Evolutionary conservation across 345 rosid genomes (phyloP).

Genomic region (Gossypium thurberi): DNA sequence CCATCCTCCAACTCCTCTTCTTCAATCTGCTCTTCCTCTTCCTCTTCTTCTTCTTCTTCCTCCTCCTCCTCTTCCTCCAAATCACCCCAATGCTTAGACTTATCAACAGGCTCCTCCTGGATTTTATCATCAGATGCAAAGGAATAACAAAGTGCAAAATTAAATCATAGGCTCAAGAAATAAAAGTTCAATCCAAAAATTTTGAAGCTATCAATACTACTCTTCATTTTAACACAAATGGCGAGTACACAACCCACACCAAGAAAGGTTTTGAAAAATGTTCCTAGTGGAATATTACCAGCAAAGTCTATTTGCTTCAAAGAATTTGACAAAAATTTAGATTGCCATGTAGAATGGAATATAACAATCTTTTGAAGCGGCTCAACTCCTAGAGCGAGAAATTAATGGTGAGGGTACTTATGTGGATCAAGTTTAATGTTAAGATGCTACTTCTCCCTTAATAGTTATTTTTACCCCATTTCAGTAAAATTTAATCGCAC

Average conservation of each 20-base stretch:
- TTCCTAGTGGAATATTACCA: neutral
- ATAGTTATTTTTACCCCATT: neutral
- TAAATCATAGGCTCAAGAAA: neutral
- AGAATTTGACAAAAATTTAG: neutral
- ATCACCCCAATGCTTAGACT: slow-evolving; percentile 99
- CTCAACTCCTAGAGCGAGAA: neutral
- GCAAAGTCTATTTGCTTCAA: neutral
- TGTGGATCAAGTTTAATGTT: neutral
- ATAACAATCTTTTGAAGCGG: neutral
- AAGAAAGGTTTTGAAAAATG: neutral
- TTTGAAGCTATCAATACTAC: neutral
- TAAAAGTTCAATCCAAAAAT: neutral
- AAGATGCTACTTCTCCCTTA: neutral
- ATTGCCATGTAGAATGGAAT: neutral
- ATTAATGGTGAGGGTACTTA: neutral
- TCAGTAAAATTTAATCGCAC: neutral
- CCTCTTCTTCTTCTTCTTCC: slow-evolving; percentile 63
- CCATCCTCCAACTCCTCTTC: slow-evolving; percentile 93
- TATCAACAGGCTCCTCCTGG: slow-evolving; percentile 98
- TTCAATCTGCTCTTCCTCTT: slow-evolving; percentile 71
- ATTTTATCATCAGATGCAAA: slow-evolving; percentile 3
- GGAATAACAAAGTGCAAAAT: neutral
- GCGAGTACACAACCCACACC: neutral
- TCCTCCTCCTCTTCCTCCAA: slow-evolving; percentile 62
- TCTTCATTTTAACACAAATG: neutral